Percentiles rank a stretch among this genome's conserved stretches.
phyloP scores from a whole-genome alignment of 2,329 filamentous ascomycete species.

The Aureobasidium leucospermi region DNA sequence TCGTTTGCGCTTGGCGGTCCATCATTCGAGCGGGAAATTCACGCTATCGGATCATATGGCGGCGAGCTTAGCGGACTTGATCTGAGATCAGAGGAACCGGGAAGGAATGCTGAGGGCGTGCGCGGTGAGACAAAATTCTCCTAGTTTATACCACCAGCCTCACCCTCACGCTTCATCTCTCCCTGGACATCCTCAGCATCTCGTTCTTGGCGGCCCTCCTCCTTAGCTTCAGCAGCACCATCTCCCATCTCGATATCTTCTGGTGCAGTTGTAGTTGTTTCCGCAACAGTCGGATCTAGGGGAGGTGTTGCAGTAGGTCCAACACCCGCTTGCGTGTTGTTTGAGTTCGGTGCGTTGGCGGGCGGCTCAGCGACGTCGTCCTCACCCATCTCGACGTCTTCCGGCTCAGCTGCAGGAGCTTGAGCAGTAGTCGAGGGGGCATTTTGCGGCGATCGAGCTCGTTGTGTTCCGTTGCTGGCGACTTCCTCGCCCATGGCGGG shows the following conservation, averaged over 20 bases:
- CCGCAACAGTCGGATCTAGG: not conserved
- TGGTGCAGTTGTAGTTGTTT: not conserved
- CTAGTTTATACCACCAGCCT: conserved; percentile 12
- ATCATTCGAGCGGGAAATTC: no score
- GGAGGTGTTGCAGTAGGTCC: conserved; percentile 4
- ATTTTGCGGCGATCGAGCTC: conserved; percentile 6
- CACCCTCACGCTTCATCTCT: conserved; percentile 19
- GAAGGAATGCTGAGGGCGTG: not conserved
- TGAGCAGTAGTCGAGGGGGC: not conserved
- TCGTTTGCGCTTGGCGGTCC: no score
- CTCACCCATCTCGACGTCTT: conserved; percentile 23
- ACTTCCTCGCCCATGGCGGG: conserved; percentile 9
- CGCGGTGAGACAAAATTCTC: not conserved
- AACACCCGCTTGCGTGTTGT: not conserved
- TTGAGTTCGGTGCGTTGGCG: not conserved
- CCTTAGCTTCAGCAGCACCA: conserved; percentile 18
- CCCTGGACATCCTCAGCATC: conserved; percentile 23
- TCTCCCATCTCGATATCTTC: conserved; percentile 15
- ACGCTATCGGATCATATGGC: no score
- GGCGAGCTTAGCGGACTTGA: no score
- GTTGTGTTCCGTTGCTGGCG: conserved; percentile 11
- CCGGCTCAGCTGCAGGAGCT: not conserved
- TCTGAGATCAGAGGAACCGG: no score
- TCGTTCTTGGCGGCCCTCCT: conserved; percentile 25
- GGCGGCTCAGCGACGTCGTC: conserved; percentile 12